Base-by-base conservation (phyloP, 2,329 filamentous ascomycete species). In the Ophioceras dolichostomum region DNA sequence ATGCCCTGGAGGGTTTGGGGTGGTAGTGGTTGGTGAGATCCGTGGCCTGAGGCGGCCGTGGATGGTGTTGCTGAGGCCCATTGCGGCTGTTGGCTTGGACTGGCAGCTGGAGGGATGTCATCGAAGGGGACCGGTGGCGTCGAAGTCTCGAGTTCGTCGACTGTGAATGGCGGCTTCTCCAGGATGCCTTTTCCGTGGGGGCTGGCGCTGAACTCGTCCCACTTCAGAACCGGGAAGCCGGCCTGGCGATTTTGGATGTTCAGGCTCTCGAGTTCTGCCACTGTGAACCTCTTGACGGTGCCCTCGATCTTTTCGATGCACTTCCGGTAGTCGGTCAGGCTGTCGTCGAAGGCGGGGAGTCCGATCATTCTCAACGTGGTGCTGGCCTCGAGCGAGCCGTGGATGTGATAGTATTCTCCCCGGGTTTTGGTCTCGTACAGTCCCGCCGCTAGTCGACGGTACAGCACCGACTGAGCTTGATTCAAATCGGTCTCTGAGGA, bases 401-500 rank as follows among this genome's bases (percentile, higher is more conserved):
- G 65, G 1, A 73, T 53, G 10, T 64, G 65, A 50, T 82, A 86
- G 46, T 67, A 73, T 61, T 63, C 69, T 13, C 27, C 21, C 1
- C 39, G 37, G 12, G 36, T 29, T 10, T 37, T 35, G 8, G 45
- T 47, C 24, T 39, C 33, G 40, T 47, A 47, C n/a, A 48, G 31
- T 29, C 43, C 43, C 20, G 45, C 41, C 6, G 41, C 40, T 37
- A 46, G 41, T 14, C 43, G 45, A 5, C 45, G 42, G 29, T 86
- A 86, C 7, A 73, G 61, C 43, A 76, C 73, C 2, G 80, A 82
- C 51, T 86, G 82, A 1, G 82, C 81, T 42, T 70, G 62, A 5
- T 83, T 60, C 17, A 84, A 57, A 54, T 86, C 81, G 48, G 80
- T 85, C 47, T 84, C 80, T 83, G 41, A 13, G 27, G 19, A n/a